Base-by-base conservation (phyloP, 148 eudicot genomes). In the Arbutus unedo region DNA sequence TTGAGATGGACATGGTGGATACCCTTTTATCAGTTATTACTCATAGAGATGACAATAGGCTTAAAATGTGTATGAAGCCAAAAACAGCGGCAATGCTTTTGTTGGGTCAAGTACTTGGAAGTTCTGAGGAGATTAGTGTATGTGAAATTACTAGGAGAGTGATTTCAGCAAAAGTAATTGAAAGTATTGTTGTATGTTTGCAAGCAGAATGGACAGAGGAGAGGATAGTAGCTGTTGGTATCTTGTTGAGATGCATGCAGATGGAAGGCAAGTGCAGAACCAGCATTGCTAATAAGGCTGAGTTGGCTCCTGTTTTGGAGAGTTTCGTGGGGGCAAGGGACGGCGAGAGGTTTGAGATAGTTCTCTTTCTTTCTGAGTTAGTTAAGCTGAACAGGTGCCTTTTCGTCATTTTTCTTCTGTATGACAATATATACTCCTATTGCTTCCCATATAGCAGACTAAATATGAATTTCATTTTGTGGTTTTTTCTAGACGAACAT, bases 201-300 rank as follows among this genome's bases (percentile, higher is more conserved):
- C 74, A 85, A 84, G 79, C 85, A 4, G 82, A 88, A 18, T 66
- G 51, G 49, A 50, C 62, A 59, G 86, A 86, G 73, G 92, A 90
- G 82, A 86, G 86, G 70, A 67, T 83, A 68, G 87, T 85, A 60
- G 89, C 88, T 25, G 86, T 90, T 54, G 81, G 84, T 19, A 86
- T 90, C 19, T 85, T 90, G 70, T 76, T 83, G 70, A 88, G 88
- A 77, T 88, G 89, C 78, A 88, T 90, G 67, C 81, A 78, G 48
- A 85, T 81, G 83, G 89, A 90, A 79, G 92, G 92, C 3, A 85
- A 78, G 80, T 88, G 89, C 66, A 81, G 92, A 79, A 90, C 84
- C 21, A 80, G 53, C 62, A 85, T 90, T 47, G 92, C 92, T 79
- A 87, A 88, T 74, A 88, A 88, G 66, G 88, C 87, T 64, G 87